phyloP scores from a whole-genome alignment of 163 green algal genomes.

The Coccomyxa subellipsoidea region DNA sequence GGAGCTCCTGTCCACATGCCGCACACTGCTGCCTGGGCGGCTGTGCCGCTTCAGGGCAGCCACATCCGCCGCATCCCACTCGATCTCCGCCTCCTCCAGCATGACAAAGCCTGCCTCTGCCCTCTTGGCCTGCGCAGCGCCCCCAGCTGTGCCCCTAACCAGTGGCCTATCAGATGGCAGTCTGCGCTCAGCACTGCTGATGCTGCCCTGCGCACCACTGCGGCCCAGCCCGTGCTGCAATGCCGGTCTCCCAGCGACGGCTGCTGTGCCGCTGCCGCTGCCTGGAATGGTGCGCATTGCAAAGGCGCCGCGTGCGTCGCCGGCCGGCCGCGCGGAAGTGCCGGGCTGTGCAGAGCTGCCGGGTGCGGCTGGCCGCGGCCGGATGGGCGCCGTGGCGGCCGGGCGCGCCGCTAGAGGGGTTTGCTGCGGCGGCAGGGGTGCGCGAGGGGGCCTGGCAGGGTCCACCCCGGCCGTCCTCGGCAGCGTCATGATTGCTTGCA shows the following conservation, averaged over 20 bases:
- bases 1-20: background rate
- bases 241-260: background rate
- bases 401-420: background rate
- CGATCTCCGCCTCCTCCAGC: conserved; percentile 3
- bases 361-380: background rate
- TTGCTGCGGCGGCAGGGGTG: background rate
- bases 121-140: background rate
- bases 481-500: background rate
- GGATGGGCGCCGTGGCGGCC: background rate
- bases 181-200: background rate
- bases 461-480: background rate
- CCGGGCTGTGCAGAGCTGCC: background rate
- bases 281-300: background rate
- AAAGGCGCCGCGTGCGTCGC: too few species aligned
- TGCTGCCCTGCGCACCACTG: background rate
- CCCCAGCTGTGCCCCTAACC: background rate
- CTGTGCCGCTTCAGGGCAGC: background rate
- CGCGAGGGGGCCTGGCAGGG: background rate
- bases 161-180: background rate
- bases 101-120: background rate
- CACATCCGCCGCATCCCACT: background rate
- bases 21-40: background rate
- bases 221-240: too few species aligned
- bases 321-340: background rate
- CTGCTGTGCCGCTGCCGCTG: too few species aligned